Percentiles rank a stretch among this genome's conserved stretches.
phyloP scores from a whole-genome alignment of 2,329 filamentous ascomycete genomes.

The Hymenoscyphus occultus region DNA sequence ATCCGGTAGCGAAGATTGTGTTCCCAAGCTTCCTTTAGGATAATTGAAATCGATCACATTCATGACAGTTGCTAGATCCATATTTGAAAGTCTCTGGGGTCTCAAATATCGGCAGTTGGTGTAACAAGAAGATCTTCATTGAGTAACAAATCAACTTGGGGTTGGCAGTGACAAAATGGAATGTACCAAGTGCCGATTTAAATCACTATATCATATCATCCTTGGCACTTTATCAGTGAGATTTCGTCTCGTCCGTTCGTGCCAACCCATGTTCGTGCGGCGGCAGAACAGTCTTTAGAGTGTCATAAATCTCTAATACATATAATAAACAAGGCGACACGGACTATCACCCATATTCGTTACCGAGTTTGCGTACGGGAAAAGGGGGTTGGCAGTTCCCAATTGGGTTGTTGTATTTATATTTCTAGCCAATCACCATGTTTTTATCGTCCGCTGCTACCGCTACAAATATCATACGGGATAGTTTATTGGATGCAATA shows the following conservation, averaged over 20 bases:
- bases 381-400: neutral
- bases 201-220: neutral
- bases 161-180: neutral
- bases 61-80: neutral
- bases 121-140: neutral
- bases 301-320: neutral
- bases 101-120: neutral
- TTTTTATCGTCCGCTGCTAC: neutral
- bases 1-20: neutral
- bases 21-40: neutral
- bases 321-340: neutral
- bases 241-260: neutral
- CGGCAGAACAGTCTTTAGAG: neutral
- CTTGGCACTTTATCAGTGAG: neutral
- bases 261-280: neutral
- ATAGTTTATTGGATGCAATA: neutral
- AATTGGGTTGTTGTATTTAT: neutral
- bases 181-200: slow-evolving; percentile 2
- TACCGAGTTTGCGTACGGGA: neutral
- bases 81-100: neutral
- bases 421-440: neutral
- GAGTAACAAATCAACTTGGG: neutral
- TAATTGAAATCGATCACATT: neutral
- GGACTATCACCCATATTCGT: neutral
- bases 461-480: neutral